phyloP scores from a whole-genome alignment of 2,329 filamentous ascomycete species.

The Sporothrix schenckii region DNA sequence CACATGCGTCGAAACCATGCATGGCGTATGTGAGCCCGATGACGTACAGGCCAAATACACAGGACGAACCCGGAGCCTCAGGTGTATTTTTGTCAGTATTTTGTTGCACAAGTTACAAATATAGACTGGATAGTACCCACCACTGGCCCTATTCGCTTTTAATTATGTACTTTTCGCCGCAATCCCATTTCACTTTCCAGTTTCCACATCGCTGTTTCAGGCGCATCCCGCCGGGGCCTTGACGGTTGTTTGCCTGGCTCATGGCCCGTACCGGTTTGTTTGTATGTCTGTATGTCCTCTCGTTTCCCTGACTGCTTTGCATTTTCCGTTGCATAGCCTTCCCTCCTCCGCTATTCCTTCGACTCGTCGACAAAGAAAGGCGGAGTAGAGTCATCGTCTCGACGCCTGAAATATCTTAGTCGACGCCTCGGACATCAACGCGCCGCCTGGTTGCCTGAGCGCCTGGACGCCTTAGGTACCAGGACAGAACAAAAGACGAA shows the following conservation, averaged over 20 bases:
- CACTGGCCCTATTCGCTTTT: neutral
- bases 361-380: neutral
- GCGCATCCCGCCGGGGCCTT: neutral
- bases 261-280: neutral
- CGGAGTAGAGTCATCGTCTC: neutral
- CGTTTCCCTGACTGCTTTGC: neutral
- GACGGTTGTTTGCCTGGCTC: constrained; percentile 1
- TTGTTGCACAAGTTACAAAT: neutral
- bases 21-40: neutral
- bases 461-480: constrained; percentile 10
- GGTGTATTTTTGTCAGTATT: neutral
- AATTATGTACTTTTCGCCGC: neutral
- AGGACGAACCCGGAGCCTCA: too few relatives aligned
- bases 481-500: neutral
- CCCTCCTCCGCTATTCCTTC: neutral
- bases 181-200: neutral
- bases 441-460: neutral
- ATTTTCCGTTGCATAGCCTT: neutral
- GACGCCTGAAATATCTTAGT: neutral
- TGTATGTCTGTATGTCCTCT: neutral
- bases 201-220: neutral
- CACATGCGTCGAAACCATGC: neutral
- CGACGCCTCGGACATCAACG: constrained; percentile 19
- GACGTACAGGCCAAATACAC: neutral
- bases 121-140: neutral